Conservation (phyloP, 805 yeast genomes). For the Saturnispora hagleri region DNA sequence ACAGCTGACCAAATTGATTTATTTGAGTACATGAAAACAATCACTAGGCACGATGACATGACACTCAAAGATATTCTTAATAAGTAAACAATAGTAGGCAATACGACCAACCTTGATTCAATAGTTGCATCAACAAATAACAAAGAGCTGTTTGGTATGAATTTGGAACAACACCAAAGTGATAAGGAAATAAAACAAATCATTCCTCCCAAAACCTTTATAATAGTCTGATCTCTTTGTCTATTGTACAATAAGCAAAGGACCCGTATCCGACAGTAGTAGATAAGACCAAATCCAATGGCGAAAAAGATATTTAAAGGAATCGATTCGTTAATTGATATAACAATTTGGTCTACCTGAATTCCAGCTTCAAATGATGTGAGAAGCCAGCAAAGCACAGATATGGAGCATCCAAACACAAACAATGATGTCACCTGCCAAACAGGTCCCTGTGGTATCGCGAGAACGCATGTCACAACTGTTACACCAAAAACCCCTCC, state of each 20-base stretch:
- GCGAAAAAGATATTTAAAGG: conserved; percentile 3
- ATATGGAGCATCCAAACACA: neutral
- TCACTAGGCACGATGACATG: conserved; percentile 2
- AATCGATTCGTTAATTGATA: neutral
- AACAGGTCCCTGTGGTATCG: neutral
- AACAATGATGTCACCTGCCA: neutral
- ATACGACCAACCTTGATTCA: conserved; percentile 23
- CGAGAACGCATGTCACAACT: neutral
- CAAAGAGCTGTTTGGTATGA: neutral
- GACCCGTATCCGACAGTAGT: neutral
- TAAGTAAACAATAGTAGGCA: conserved; percentile 46
- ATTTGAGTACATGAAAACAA: conserved; percentile 38
- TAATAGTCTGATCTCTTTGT: conserved; percentile 2
- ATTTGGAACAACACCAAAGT: conserved; percentile 4
- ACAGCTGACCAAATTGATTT: conserved; percentile 34
- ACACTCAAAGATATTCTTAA: conserved; percentile 63
- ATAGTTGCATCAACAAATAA: conserved; percentile 2
- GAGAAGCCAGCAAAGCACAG: conserved; percentile 1
- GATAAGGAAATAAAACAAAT: neutral
- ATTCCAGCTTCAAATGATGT: neutral
- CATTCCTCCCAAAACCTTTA: neutral
- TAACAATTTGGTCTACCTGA: neutral
- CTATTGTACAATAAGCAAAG: neutral
- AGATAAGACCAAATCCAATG: neutral
- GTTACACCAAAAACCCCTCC: neutral